Base-by-base conservation (phyloP, 1,284 basidiomycete species). In the Marasmius tenuissimus region DNA sequence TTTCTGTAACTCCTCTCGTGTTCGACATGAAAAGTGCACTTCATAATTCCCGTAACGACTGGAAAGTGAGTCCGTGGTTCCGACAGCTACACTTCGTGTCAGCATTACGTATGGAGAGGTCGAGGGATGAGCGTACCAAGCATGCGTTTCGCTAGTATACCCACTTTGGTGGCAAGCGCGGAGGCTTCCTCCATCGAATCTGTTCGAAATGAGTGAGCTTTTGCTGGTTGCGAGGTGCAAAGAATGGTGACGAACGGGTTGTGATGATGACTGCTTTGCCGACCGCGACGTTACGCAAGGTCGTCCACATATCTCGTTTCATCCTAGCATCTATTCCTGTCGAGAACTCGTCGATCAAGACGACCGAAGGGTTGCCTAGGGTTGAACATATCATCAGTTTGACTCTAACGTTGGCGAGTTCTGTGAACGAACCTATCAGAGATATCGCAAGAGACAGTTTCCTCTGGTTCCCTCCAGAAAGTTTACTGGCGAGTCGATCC, bases 151-250 rank as follows among this genome's bases (percentile, higher is more conserved):
- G 89, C 86, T 22, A 92, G 73, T 61, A 92, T 91, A 4, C 89
- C 89, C 34, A 92, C 90, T 68, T 86, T 85, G 66, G 81, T 87
- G 0, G 90, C 88, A 1, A 93, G 78, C 1, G 89, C 88, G 7
- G 90, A 89, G 0, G 91, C 91, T 72, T 93, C 91, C 73, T 93
- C 91, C 90, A 93, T 93, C 0, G 88, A 91, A 72, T 93, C 91
- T 85, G 73, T 33, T 34, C 38, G 0, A 37, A 11, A 40, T 12
- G 48, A 6, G 58, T 47, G 53, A 37, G 38, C 11, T 11, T 37
- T 55, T 39, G 20, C 63, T 55, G n/a, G n/a, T 45, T 18, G 37
- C 10, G 10, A 27, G 18, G n/a, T 4, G 39, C 56, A 58, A 59
- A 55, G 37, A 54, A 11, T 52, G 34, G 48, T 33, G 33, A 78